Conservation (phyloP, 306 rosid genomes). For the Fagus crenata region DNA sequence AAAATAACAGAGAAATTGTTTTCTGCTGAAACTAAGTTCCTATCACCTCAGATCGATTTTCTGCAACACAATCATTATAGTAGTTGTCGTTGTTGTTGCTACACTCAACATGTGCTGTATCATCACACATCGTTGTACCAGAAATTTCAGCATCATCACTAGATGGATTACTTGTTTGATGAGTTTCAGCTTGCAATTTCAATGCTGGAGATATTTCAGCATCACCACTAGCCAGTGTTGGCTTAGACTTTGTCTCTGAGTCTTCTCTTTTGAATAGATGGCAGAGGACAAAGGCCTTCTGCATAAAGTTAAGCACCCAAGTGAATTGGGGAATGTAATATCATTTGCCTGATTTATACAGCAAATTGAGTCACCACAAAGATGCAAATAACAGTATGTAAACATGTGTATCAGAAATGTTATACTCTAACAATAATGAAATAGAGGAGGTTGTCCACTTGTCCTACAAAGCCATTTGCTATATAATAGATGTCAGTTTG, state of each 20-base stretch:
- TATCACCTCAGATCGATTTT: constrained; percentile 46
- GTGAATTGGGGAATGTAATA: constrained; percentile 25
- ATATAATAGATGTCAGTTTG: background rate
- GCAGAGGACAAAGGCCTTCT: constrained; percentile 77
- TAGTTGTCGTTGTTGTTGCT: constrained; percentile 18
- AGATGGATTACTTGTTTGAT: background rate
- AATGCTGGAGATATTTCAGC: background rate
- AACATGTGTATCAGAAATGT: background rate
- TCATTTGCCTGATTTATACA: constrained; percentile 7
- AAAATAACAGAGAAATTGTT: background rate
- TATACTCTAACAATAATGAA: background rate
- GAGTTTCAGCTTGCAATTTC: background rate
- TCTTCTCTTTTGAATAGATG: constrained; percentile 58
- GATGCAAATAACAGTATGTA: background rate
- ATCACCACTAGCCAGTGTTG: background rate
- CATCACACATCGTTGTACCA: constrained; percentile 8
- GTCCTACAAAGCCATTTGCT: background rate
- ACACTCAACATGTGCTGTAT: background rate
- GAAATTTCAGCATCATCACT: background rate
- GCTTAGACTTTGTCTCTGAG: constrained; percentile 10
- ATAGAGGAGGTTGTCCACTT: background rate
- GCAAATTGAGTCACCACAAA: background rate
- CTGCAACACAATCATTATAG: constrained; percentile 19
- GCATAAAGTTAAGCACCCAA: constrained; percentile 30
- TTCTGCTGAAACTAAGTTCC: constrained; percentile 23